Base-by-base conservation (phyloP, 768 basidiomycete genomes). In the Boletus sp. region DNA sequence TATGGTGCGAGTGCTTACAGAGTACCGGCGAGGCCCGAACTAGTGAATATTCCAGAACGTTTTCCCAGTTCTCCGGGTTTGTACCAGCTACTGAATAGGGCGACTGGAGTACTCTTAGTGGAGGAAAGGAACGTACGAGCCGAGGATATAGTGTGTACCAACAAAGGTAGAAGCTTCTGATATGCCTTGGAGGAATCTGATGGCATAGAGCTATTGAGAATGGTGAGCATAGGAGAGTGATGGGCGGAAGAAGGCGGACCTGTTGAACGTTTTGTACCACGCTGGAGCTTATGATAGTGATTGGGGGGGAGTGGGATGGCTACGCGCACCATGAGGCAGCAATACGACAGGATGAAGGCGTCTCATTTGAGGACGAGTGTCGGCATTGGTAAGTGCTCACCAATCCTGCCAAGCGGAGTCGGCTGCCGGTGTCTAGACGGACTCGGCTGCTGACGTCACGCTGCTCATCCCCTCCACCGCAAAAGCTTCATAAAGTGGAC, bases 101-200 rank as follows among this genome's bases (percentile, higher is more conserved):
- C 9, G 41, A 19, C 45, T 30, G 53, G 14, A 7, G 21, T 41
- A n/a, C 19, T 21, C 27, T 0, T 19, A 30, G 34, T 21, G 47
- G 44, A 55, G 23, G 19, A 11, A 44, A 5, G 42, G 21, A 2
- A 77, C 83, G 54, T 62, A 87, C 85, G 83, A 83, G 58, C 87
- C 85, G 17, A 88, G 80, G 57, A 88, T 74, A 62, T 85, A 86
- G 58, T 86, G 85, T 15, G 84, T 83, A 34, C 88, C 88, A 27
- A 85, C 85, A 66, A 90, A 90, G 2, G 87, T 90, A 8, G 86
- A 87, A 0, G 86, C 80, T 68, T 90, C 88, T 7, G 83, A 80
- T 53, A 88, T 74, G 23, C 84, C 88, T 68, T 87, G 86, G 51
- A 88, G 78, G 64, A 90, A 88, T 9, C 86, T 78, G 55, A 89